These are phyloP conservation scores for Gossypium stocksii DNA, from an alignment of 345 rosid genomes.

Conservation along the genomic window DNA sequence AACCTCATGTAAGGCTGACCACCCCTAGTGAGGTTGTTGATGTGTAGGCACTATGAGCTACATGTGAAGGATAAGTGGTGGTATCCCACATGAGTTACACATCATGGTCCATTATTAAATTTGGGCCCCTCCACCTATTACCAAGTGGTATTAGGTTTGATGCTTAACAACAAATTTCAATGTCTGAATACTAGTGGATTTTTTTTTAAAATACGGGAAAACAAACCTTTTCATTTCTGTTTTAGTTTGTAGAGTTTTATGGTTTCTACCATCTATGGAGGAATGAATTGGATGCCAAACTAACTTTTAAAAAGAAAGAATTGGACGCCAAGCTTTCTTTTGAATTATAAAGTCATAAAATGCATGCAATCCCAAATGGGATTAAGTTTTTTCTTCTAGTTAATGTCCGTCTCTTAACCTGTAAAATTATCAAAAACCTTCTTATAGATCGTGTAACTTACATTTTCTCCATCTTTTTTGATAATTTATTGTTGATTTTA, in stretches of 20 bases:
- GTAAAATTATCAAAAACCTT: background rate
- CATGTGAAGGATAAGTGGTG: background rate
- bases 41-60: background rate
- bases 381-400: background rate
- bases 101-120: background rate
- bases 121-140: background rate
- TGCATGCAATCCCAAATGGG: background rate
- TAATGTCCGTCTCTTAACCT: background rate
- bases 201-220: background rate
- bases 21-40: background rate
- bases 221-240: background rate
- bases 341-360: background rate
- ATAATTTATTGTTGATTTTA: background rate
- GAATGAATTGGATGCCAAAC: too few species aligned
- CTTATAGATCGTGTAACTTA: background rate
- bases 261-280: slow-evolving; percentile 1
- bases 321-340: background rate
- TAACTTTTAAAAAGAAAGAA: background rate
- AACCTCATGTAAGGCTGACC: background rate
- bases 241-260: slow-evolving; percentile 6
- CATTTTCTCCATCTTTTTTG: background rate
- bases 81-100: background rate
- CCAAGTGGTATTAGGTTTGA: background rate
- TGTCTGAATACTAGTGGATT: background rate
- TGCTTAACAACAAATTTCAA: background rate